Evolutionary conservation across 345 rosid species (phyloP), one percentile per base, ranked within the genome.

Genomic region (Bruguiera gymnorhiza): DNA sequence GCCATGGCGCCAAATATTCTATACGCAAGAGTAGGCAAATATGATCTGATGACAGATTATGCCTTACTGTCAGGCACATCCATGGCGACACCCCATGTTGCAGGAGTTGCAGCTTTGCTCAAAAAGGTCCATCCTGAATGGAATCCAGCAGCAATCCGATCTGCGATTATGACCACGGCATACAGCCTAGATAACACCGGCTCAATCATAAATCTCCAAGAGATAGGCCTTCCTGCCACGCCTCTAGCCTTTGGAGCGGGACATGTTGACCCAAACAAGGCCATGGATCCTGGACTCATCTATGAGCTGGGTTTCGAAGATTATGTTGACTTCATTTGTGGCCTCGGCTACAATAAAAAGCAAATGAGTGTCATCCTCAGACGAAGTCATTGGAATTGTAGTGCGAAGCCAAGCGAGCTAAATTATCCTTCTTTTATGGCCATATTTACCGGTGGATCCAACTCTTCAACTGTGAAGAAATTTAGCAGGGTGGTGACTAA

Each of bases 161-260:
- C 78, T 43, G 73, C 78, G 3, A 56, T 75, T 6, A 75, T 75
- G 78, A 75, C 78, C 66, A 63, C 78, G 18, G 53, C 86, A 8
- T 78, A 80, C 69, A 73, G 48, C 19, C 32, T 50, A 3, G 78
- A 86, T 30, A 75, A 75, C 71, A 71, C 77, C 0, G 73, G 76
- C 29, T 27, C 67, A 2, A 13, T 60, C 16, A 16, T 82, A 60
- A 76, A 31, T 59, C 63, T 78, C 69, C 78, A 84, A 58, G 1
- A 0, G 23, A 39, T 29, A 8, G 72, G 1, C 1, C 18, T 3
- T 37, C 61, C 78, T 0, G 80, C 75, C 34, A 84, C 86, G 3
- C 90, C 90, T 67, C 58, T 83, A 1, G 83, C 72, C n/a, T 82
- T 73, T 6, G 86, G 86, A 26, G 76, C 83, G 0, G 82, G 83